phyloP scores from a whole-genome alignment of 2,329 filamentous ascomycete genomes.

The Orbilia javanica region DNA sequence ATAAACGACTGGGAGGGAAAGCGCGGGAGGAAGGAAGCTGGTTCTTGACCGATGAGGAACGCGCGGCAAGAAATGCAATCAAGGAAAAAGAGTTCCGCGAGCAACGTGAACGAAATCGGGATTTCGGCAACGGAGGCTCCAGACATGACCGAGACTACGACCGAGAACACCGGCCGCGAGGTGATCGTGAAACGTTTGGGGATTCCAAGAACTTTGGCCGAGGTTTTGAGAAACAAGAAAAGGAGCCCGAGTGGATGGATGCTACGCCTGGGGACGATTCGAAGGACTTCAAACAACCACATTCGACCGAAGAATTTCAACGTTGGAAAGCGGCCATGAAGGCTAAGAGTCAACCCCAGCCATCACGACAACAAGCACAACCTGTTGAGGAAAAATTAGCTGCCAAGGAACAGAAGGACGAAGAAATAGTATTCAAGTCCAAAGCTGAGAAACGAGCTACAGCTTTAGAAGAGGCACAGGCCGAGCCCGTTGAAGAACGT shows the following conservation, averaged over 20 bases:
- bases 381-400: constrained; percentile 46
- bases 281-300: constrained; percentile 65
- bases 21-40: constrained; percentile 61
- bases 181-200: constrained; percentile 47
- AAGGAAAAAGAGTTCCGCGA: constrained; percentile 52
- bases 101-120: constrained; percentile 51
- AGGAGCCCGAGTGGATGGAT: constrained; percentile 72
- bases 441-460: constrained; percentile 55
- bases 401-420: constrained; percentile 40
- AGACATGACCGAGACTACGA: constrained; percentile 59
- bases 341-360: constrained; percentile 63
- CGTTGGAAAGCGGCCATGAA: constrained; percentile 71
- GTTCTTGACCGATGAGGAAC: constrained; percentile 61
- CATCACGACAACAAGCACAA: constrained; percentile 43
- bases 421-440: constrained; percentile 56
- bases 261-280: constrained; percentile 62
- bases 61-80: constrained; percentile 40
- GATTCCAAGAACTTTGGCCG: constrained; percentile 46
- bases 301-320: constrained; percentile 71
- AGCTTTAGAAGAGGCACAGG: constrained; percentile 46
- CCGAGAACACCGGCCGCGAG: constrained; percentile 58
- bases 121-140: constrained; percentile 61
- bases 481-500: constrained; percentile 49
- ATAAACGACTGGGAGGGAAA: constrained; percentile 57
- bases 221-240: constrained; percentile 63